A percentile compares a stretch with the other conserved stretches of the same genome.
Conservation (phyloP, 148 eudicot species). For the Talinum fruticosum region DNA sequence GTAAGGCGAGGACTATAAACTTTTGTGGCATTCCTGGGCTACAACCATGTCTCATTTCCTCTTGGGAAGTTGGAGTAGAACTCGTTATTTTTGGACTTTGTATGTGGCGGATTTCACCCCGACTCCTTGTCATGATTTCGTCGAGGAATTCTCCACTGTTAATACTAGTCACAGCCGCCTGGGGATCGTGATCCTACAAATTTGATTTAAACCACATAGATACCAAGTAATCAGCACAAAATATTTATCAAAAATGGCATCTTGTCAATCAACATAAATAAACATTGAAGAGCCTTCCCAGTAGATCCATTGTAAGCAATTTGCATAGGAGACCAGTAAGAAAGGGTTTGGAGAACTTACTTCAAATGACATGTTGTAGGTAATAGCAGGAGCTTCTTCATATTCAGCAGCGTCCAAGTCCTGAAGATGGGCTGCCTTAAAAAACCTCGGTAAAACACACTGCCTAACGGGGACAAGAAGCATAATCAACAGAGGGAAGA, state of each 20-base stretch:
- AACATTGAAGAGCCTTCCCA: neutral
- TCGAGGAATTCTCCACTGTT: conserved; percentile 69
- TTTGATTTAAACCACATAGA: conserved; percentile 9
- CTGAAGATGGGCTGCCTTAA: conserved; percentile 91
- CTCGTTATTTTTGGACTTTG: conserved; percentile 67
- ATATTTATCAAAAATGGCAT: neutral
- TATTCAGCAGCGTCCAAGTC: conserved; percentile 96
- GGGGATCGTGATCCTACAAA: conserved; percentile 44
- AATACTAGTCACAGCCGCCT: conserved; percentile 25
- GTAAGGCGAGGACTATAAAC: conserved; percentile 46
- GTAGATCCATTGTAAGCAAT: neutral
- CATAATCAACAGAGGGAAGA: conserved; percentile 93
- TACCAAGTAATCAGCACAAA: neutral
- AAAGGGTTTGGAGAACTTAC: conserved; percentile 39
- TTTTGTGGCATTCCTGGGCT: conserved; percentile 50
- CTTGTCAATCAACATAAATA: neutral
- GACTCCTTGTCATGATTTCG: conserved; percentile 73
- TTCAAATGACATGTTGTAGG: conserved; percentile 61
- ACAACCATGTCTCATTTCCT: conserved; percentile 46
- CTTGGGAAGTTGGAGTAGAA: conserved; percentile 40
- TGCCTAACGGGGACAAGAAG: conserved; percentile 96
- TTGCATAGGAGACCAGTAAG: neutral
- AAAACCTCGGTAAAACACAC: conserved; percentile 74
- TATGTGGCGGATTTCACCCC: conserved; percentile 70
- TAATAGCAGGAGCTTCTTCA: conserved; percentile 79